Evolutionary conservation across 192 early-diverging fungal species (phyloP).

Genomic region (Podila epigama): DNA sequence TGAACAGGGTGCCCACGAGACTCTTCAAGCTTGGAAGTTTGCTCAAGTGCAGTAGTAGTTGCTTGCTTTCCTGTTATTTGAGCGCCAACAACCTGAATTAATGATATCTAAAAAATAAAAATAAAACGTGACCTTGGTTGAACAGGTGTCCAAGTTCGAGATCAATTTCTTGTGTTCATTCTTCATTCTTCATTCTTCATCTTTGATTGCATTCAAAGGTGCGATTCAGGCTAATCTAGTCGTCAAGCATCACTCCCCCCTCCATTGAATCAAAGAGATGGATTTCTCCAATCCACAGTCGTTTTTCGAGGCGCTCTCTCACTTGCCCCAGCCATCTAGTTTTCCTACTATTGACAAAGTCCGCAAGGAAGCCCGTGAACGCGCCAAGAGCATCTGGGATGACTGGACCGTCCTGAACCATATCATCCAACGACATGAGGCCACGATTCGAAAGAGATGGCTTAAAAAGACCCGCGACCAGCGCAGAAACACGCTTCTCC

Average conservation of each 20-base stretch:
- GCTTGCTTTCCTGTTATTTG: no score
- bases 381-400: conserved; percentile 18
- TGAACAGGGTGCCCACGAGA: neutral
- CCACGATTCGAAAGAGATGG: conserved; percentile 29
- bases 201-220: no score
- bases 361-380: conserved; percentile 10
- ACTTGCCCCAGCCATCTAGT: conserved; percentile 16
- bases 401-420: conserved; percentile 34
- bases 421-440: conserved; percentile 23
- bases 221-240: no score
- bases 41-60: no score
- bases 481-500: conserved; percentile 20
- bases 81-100: no score
- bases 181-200: no score
- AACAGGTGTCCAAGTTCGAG: no score
- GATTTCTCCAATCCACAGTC: neutral
- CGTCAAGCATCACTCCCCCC: no score
- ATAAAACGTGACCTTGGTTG: no score
- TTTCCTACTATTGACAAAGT: conserved; percentile 22
- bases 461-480: conserved; percentile 27
- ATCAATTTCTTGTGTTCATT: no score
- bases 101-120: no score
- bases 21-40: conserved; percentile 18
- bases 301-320: neutral
- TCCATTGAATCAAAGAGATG: no score